A percentile compares a stretch with the other conserved stretches of the same genome.
phyloP scores from a whole-genome alignment of 179 eudicot species.

The Amaranthus tricolor region DNA sequence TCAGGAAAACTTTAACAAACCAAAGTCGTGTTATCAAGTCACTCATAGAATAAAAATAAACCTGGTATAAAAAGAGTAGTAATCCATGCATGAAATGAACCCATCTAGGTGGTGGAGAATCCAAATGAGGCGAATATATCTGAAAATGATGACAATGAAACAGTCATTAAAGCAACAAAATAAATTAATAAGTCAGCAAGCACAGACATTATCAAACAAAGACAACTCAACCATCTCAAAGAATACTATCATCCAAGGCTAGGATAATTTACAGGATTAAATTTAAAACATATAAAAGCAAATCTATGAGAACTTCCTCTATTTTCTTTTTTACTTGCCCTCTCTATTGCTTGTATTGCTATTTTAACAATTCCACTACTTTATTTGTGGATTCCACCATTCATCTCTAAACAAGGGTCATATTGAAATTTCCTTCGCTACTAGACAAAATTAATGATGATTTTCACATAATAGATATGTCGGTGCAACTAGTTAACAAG shows the following conservation, averaged over 20 bases:
- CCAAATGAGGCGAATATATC: conserved; percentile 93
- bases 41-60: conserved; percentile 28
- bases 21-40: not conserved
- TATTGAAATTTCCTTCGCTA: no score
- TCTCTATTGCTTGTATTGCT: not conserved
- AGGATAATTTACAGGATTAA: not conserved
- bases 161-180: conserved; percentile 9
- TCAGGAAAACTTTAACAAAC: not conserved
- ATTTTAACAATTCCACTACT: not conserved
- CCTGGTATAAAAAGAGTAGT: conserved; percentile 94
- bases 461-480: no score
- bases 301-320: not conserved
- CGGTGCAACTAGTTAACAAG: no score
- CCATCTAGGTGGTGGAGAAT: conserved; percentile 99
- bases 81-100: conserved; percentile 91
- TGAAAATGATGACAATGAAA: conserved; percentile 31
- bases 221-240: not conserved
- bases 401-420: no score
- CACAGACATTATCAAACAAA: not conserved
- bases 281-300: not conserved
- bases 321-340: not conserved
- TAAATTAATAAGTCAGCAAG: not conserved
- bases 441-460: no score
- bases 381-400: no score
- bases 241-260: not conserved